Evolutionary conservation across 192 early-diverging fungal species (phyloP), one percentile per base, ranked within the genome.

Genomic region (Chytriomyces sp.): DNA sequence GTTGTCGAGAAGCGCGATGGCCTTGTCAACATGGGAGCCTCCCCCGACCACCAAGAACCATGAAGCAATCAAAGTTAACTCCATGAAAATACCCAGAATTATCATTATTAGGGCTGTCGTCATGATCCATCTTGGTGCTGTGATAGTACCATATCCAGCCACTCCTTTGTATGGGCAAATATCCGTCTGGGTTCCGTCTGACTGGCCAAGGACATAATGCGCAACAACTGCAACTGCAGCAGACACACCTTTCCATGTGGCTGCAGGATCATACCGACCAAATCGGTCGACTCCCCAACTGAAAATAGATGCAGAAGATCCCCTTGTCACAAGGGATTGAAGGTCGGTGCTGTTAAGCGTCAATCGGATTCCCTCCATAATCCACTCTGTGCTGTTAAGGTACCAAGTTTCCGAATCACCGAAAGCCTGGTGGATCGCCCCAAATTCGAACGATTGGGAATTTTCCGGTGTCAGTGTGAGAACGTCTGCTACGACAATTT

Each of bases 11-110:
- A 65, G 6, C 31, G 10, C 19, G 6, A 8, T 41, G 31, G 63
- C 63, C 6, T 28, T 10, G 28, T 65, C 63, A 14, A 65, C 26
- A 14, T 30, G 19, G 10, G 37, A 10, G 31, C 63, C 63, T 0
- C 63, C 63, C 19, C 63, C 63, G 12, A 39, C 41, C 14, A 65
- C 5, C 6, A 65, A 14, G 7, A 65, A 30, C 63, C 63, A 65
- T 5, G 63, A 65, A 5, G 22, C 28, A 17, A 65, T 30, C n/a
- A 65, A 14, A 65, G 52, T 17, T 6, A 52, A 8, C 31, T 65
- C 63, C 17, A 65, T 8, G 17, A 65, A 39, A 12, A 52, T 52
- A 30, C 63, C 52, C 19, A 65, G 31, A 6, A 8, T 41, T 8
- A 65, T 44, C 19, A 65, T 14, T 22, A 12, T 41, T 5, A 65